A percentile compares a stretch with the other conserved stretches of the same genome.
Conservation (phyloP, 2,329 filamentous ascomycete species). For the Talaromyces islandicus region DNA sequence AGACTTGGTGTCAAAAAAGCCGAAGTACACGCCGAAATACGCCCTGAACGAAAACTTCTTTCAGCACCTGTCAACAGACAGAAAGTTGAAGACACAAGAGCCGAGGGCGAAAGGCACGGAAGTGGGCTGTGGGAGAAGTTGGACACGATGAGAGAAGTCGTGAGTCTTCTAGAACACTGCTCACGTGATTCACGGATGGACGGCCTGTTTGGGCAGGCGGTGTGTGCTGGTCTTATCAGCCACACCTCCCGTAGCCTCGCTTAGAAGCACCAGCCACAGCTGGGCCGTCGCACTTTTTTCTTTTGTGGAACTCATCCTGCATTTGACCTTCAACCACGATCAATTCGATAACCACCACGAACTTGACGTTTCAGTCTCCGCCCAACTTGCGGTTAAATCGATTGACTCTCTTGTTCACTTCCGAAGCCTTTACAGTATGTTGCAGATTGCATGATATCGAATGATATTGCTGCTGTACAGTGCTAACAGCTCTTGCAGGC, state of each 20-base stretch:
- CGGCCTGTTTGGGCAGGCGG: slow-evolving; percentile 5
- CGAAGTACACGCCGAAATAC: too few relatives aligned
- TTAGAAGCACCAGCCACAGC: slow-evolving; percentile 32
- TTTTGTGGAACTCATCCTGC: slow-evolving; percentile 16
- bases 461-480: not conserved
- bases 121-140: not conserved
- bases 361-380: slow-evolving; percentile 99
- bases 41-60: not conserved
- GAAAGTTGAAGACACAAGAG: not conserved
- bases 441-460: slow-evolving; percentile 1
- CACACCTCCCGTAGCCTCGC: slow-evolving; percentile 26
- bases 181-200: slow-evolving; percentile 7
- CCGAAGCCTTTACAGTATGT: slow-evolving; percentile 23
- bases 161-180: slow-evolving; percentile 7
- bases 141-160: not conserved
- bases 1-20: not conserved
- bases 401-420: slow-evolving; percentile 67
- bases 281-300: slow-evolving; percentile 31
- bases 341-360: slow-evolving; percentile 43
- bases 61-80: not conserved
- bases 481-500: not conserved
- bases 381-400: slow-evolving; percentile 96
- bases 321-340: slow-evolving; percentile 24
- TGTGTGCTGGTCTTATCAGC: slow-evolving; percentile 14
- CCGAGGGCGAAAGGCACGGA: not conserved